These are phyloP conservation scores for Brasilioporus rufonigricans DNA, from an alignment of 768 basidiomycete genomes.

Conservation along the genomic window DNA sequence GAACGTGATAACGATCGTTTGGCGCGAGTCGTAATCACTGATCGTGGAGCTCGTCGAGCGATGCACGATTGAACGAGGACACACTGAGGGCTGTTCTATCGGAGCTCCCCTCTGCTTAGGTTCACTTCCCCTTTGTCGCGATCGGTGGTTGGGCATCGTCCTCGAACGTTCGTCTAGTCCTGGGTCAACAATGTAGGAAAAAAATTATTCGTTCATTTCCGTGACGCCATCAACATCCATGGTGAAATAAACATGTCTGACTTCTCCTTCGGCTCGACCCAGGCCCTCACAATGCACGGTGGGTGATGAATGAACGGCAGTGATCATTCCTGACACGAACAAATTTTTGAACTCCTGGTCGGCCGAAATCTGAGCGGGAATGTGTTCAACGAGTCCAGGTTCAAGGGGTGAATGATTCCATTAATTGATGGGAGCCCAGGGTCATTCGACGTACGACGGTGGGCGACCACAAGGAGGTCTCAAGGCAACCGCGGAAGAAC, in stretches of 20 bases:
- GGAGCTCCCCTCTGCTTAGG: neutral
- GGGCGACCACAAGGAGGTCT: slow-evolving; percentile 25
- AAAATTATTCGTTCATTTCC: slow-evolving; percentile 32
- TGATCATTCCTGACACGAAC: slow-evolving; percentile 10
- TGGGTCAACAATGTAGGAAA: slow-evolving; percentile 13
- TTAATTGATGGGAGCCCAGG: slow-evolving; percentile 19
- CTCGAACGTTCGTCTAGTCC: slow-evolving; percentile 12
- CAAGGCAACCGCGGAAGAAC: slow-evolving; percentile 23
- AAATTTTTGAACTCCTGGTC: slow-evolving; percentile 6
- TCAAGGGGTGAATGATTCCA: slow-evolving; percentile 13
- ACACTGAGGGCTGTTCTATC: slow-evolving; percentile 1
- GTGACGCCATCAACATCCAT: slow-evolving; percentile 17
- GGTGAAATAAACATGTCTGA: slow-evolving; percentile 24
- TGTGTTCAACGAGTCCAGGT: neutral
- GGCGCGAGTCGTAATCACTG: neutral
- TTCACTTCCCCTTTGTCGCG: neutral
- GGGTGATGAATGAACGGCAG: slow-evolving; percentile 20
- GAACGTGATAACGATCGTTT: neutral
- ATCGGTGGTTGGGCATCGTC: slow-evolving; percentile 16
- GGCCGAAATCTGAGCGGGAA: slow-evolving; percentile 15
- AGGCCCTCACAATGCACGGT: neutral
- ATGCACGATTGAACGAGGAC: slow-evolving; percentile 12
- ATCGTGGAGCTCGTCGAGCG: neutral
- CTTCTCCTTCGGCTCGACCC: slow-evolving; percentile 5
- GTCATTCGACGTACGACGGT: slow-evolving; percentile 1